Base-by-base conservation (phyloP, 345 rosid species). In the Eutrema japonicum region DNA sequence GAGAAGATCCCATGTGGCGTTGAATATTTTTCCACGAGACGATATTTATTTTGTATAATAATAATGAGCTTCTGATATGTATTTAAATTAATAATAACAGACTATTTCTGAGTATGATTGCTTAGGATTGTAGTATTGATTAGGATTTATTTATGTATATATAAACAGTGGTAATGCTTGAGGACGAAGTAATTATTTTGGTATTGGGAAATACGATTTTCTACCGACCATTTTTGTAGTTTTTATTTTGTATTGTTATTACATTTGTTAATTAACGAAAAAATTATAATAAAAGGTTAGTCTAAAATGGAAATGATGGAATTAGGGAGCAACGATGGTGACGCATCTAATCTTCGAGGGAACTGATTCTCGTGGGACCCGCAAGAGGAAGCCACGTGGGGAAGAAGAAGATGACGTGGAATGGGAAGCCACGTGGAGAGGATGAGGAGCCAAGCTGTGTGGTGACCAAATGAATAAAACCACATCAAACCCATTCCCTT, bases 311-410 rank as follows among this genome's bases (percentile, higher is more conserved):
- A 41, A 68, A 70, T 69, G 65, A 62, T 12, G 79, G 75, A 76
- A 79, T 63, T 56, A 49, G 81, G 87, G 82, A 79, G 81, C 81
- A 77, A 73, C n/a, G 79, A 77, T 57, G 79, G 57, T 45, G 82
- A 79, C 80, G 18, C 40, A 32, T 4, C 22, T 18, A 18, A 32
- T 40, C 74, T 45, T 8, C n/a, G 38, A 45, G 56, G 32, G 69
- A 73, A 47, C 63, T 32, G 68, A 74, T 74, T 49, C 51, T 57
- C 3, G 51, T 3, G 12, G 73, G 64, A 42, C 75, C 70, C 30
- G 54, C 18, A 29, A 42, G 51, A 52, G 16, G 58, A 60, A 53
- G 73, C 79, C 79, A 68, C 75, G 79, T 54, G 64, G 79, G 74
- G 57, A 35, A 51, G 64, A 46, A 27, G 18, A 62, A 0, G 79